These are phyloP conservation scores for Heimioporus sp. DNA, from an alignment of 768 basidiomycete species.

Conservation along the genomic window DNA sequence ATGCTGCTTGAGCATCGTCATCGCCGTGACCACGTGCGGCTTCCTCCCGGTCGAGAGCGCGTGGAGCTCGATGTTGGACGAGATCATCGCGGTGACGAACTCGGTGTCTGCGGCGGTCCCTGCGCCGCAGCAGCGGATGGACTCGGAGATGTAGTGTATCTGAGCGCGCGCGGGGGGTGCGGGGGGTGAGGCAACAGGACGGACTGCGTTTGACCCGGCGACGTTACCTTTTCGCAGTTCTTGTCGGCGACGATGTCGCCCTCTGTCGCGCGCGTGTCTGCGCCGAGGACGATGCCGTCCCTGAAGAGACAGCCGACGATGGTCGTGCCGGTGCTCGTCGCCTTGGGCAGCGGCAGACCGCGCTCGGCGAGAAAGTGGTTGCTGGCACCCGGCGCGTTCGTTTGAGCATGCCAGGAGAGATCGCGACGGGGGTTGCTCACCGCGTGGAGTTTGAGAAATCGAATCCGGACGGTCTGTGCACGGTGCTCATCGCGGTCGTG, in stretches of 20 bases:
- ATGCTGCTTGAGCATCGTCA: constrained; percentile 98
- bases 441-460: constrained; percentile 75
- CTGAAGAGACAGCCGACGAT: constrained; percentile 95
- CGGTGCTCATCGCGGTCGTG: constrained; percentile 39
- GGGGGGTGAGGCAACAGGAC: neutral
- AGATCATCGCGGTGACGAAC: constrained; percentile 91
- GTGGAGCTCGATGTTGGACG: constrained; percentile 94
- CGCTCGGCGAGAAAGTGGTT: constrained; percentile 71
- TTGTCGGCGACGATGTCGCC: constrained; percentile 97
- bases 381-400: constrained; percentile 34
- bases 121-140: constrained; percentile 96
- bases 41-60: constrained; percentile 86
- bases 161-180: constrained; percentile 39
- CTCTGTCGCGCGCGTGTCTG: constrained; percentile 94
- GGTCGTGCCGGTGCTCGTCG: constrained; percentile 93
- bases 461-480: constrained; percentile 60
- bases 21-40: constrained; percentile 93
- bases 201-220: neutral
- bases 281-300: constrained; percentile 91
- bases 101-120: constrained; percentile 99
- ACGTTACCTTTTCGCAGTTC: constrained; percentile 97
- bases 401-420: neutral
- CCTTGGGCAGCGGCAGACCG: constrained; percentile 74
- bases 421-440: constrained; percentile 39
- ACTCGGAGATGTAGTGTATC: constrained; percentile 97